phyloP scores from a whole-genome alignment of 345 rosid species.

The Kernera saxatilis region DNA sequence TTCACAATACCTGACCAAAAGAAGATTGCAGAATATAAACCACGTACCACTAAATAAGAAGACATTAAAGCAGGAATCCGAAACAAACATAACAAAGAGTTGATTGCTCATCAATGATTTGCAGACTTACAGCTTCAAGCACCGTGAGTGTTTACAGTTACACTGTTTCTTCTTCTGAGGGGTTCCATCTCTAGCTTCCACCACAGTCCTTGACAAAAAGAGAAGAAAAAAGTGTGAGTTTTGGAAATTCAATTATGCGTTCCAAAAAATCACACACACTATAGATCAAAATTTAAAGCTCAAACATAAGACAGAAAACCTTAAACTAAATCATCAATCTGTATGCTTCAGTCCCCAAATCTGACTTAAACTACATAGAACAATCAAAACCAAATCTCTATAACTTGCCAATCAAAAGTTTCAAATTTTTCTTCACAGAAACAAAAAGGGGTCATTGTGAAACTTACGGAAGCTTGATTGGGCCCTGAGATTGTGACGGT shows the following conservation, averaged over 20 bases:
- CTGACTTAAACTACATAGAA: neutral
- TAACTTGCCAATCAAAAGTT: neutral
- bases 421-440: neutral
- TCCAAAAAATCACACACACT: neutral
- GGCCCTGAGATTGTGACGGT: conserved; percentile 23
- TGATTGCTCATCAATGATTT: neutral
- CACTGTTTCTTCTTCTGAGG: conserved; percentile 96
- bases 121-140: conserved; percentile 87
- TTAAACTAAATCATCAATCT: neutral
- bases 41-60: neutral
- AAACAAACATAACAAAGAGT: neutral
- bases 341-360: neutral
- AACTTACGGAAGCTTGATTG: conserved; percentile 50
- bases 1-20: conserved; percentile 77
- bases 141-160: conserved; percentile 94
- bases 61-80: neutral
- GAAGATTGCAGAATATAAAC: neutral
- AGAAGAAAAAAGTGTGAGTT: conserved; percentile 4
- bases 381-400: neutral
- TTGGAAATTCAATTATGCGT: neutral
- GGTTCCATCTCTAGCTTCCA: conserved; percentile 76
- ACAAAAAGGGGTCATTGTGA: neutral
- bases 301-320: neutral
- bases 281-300: neutral
- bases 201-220: conserved; percentile 42